A percentile compares a stretch with the other conserved stretches of the same genome.
These are phyloP conservation scores for Ceratocystis lukuohia DNA, from an alignment of 2,329 filamentous ascomycete species.

Conservation along the genomic window DNA sequence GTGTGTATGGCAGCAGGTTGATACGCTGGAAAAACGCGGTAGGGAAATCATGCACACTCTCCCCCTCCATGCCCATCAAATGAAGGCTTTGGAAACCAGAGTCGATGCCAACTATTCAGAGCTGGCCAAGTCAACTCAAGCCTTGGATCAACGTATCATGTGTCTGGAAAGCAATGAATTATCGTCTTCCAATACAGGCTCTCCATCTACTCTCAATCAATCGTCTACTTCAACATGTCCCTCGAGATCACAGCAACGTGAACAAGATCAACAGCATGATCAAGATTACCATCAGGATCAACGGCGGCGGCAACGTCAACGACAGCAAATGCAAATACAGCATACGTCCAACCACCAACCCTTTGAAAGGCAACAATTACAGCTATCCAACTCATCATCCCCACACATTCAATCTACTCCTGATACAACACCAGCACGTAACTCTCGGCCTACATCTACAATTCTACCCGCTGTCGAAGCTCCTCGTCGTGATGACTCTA, in stretches of 20 bases:
- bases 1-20: slow-evolving; percentile 40
- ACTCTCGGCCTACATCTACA: slow-evolving; percentile 16
- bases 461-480: slow-evolving; percentile 18
- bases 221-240: background rate
- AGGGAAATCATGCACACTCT: slow-evolving; percentile 19
- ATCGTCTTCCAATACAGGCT: background rate
- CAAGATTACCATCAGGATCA: slow-evolving; percentile 10
- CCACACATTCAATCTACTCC: background rate
- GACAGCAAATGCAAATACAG: background rate
- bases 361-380: background rate
- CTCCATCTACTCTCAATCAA: background rate
- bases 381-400: background rate
- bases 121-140: slow-evolving; percentile 37
- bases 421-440: background rate
- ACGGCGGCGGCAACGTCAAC: slow-evolving; percentile 13
- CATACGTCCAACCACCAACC: background rate
- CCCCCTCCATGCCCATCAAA: slow-evolving; percentile 11
- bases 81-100: slow-evolving; percentile 14
- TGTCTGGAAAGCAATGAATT: slow-evolving; percentile 28
- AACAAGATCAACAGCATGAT: slow-evolving; percentile 6
- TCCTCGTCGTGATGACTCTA: slow-evolving; percentile 14
- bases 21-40: slow-evolving; percentile 30
- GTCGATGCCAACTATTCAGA: slow-evolving; percentile 29
- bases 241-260: slow-evolving; percentile 3
- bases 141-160: slow-evolving; percentile 43